Conservation (phyloP, 306 rosid genomes). For the Cucurbita ficifolia region DNA sequence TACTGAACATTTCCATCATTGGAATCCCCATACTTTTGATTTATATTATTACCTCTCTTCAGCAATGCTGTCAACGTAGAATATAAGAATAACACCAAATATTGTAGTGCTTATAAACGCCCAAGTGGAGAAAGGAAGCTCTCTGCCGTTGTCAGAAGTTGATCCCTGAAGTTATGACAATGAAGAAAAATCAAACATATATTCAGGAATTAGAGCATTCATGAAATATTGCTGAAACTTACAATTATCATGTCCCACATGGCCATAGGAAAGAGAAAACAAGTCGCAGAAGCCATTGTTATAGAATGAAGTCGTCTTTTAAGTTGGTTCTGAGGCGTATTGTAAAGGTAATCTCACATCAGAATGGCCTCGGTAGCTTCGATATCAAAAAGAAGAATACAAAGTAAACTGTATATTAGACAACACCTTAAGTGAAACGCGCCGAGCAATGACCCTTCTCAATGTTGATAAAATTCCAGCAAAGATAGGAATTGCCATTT, state of each 20-base stretch:
- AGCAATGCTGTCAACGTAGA: conserved; percentile 80
- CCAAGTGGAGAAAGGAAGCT: conserved; percentile 89
- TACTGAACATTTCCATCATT: neutral
- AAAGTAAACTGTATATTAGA: conserved; percentile 7
- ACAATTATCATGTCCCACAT: conserved; percentile 92
- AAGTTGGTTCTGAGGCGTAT: conserved; percentile 70
- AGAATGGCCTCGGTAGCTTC: conserved; percentile 5
- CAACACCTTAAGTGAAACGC: conserved; percentile 84
- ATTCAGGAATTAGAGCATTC: conserved; percentile 6
- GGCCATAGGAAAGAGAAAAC: conserved; percentile 93
- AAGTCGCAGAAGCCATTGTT: conserved; percentile 89
- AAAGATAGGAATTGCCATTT: conserved; percentile 58
- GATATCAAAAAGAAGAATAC: conserved; percentile 1
- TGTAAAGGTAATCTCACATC: conserved; percentile 13
- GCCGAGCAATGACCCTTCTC: conserved; percentile 90
- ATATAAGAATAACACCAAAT: conserved; percentile 79
- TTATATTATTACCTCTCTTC: conserved; percentile 62
- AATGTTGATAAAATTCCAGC: conserved; percentile 86
- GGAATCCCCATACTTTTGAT: neutral
- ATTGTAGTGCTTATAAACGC: conserved; percentile 72
- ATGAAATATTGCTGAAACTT: conserved; percentile 22
- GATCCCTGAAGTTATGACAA: conserved; percentile 42
- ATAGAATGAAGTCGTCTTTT: conserved; percentile 86
- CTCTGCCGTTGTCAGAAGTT: conserved; percentile 42
- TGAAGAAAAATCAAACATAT: conserved; percentile 2